These are phyloP conservation scores for Euphorbia corollata DNA, from an alignment of 441 rosid genomes.

Conservation along the genomic window DNA sequence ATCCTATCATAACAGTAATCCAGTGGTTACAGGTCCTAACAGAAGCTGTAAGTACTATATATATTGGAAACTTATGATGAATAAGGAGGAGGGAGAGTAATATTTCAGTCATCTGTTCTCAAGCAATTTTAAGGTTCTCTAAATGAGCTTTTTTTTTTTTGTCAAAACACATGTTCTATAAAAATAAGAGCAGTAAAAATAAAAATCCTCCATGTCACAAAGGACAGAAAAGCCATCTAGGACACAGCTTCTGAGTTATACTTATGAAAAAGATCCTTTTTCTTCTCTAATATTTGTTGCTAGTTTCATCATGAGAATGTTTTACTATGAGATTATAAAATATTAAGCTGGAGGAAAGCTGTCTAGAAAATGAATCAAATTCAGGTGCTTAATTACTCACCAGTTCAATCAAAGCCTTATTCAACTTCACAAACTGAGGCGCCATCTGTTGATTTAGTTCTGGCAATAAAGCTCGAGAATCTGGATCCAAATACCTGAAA, in stretches of 20 bases:
- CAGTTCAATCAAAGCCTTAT: slow-evolving; percentile 45
- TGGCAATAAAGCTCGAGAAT: slow-evolving; percentile 47
- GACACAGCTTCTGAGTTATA: background rate
- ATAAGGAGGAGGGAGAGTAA: background rate
- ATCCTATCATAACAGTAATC: background rate
- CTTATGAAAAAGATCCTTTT: background rate
- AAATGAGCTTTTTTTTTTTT: background rate
- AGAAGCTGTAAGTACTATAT: background rate
- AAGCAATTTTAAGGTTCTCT: background rate
- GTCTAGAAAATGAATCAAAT: background rate
- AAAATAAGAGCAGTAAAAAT: background rate
- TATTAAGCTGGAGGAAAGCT: background rate
- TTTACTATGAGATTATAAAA: background rate
- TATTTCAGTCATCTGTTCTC: background rate
- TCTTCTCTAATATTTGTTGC: background rate
- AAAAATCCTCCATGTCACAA: background rate
- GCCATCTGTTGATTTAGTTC: slow-evolving; percentile 59
- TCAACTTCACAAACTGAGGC: slow-evolving; percentile 58
- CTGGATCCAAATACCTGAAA: slow-evolving; percentile 72
- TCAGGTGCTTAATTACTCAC: slow-evolving; percentile 18
- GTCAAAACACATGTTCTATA: background rate
- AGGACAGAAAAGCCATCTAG: background rate
- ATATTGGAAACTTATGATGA: background rate
- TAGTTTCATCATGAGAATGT: background rate
- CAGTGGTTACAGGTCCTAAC: background rate